Conservation (phyloP, 352 stramenopile species). For the Discostella stelligera region DNA sequence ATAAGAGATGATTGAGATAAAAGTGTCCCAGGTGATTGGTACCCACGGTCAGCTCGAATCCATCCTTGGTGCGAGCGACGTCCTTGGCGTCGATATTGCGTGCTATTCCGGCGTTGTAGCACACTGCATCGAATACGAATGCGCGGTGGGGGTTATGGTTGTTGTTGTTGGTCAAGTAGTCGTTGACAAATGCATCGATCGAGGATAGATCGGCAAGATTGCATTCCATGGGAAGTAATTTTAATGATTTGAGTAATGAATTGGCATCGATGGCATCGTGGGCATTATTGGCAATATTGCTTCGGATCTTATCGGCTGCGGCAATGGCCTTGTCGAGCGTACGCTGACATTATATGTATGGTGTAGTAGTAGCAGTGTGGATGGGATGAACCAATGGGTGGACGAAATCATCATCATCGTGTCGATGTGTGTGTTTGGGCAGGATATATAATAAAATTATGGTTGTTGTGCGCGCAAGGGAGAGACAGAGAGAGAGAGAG, state of each 20-base stretch:
- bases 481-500: not conserved
- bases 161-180: conserved; percentile 26
- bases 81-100: conserved; percentile 68
- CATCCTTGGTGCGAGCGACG: conserved; percentile 61
- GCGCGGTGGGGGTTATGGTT: conserved; percentile 21
- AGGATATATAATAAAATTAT: too few species aligned
- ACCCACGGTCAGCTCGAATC: conserved; percentile 80
- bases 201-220: conserved; percentile 66
- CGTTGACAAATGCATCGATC: conserved; percentile 60
- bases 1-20: conserved; percentile 77
- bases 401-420: not conserved
- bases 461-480: not conserved
- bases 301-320: conserved; percentile 3
- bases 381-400: too few species aligned
- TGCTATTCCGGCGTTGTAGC: conserved; percentile 80
- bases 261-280: conserved; percentile 42
- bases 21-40: conserved; percentile 87
- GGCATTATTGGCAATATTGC: conserved; percentile 23
- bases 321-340: conserved; percentile 13
- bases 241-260: conserved; percentile 28
- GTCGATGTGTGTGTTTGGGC: not conserved
- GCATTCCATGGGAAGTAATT: conserved; percentile 73
- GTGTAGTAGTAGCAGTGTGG: too few species aligned
- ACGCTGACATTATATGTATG: not conserved
- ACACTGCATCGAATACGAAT: conserved; percentile 60